Percentiles rank a stretch among this genome's conserved stretches.
phyloP scores from a whole-genome alignment of 2,329 filamentous ascomycete species.

The Phaeophleospora eucalypticola region DNA sequence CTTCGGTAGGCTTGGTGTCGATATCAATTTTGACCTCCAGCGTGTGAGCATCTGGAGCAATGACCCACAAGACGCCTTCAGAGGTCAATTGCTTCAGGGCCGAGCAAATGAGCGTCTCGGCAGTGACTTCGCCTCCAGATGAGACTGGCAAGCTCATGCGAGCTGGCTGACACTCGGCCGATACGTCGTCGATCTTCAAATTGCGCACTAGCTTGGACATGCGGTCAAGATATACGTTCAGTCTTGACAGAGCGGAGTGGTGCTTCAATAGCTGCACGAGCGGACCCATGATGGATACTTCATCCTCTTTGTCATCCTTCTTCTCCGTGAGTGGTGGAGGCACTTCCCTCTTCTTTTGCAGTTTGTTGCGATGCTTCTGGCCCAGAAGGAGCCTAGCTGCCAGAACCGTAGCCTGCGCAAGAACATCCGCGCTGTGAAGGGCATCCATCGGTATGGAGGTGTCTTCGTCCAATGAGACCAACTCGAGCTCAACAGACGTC shows the following conservation, averaged over 20 bases:
- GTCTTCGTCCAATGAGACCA: conserved; percentile 51
- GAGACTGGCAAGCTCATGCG: conserved; percentile 2
- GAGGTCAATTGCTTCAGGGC: conserved; percentile 1
- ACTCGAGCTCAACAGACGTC: conserved; percentile 64
- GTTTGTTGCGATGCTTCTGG: conserved; percentile 73
- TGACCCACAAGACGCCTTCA: conserved; percentile 3
- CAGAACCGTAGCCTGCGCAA: conserved; percentile 64
- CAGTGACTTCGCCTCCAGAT: background rate
- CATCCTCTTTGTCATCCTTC: conserved; percentile 42
- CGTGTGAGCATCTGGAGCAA: background rate
- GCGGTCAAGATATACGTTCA: conserved; percentile 34
- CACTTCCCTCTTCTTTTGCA: conserved; percentile 62
- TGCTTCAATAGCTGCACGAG: conserved; percentile 54
- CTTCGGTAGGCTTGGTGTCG: conserved; percentile 1
- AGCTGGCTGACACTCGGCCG: conserved; percentile 1
- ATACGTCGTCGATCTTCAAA: background rate
- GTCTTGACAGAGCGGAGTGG: conserved; percentile 33
- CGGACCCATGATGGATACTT: conserved; percentile 58
- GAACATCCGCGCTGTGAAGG: conserved; percentile 34
- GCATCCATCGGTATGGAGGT: conserved; percentile 12
- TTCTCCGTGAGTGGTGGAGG: conserved; percentile 54
- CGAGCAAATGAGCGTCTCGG: conserved; percentile 1
- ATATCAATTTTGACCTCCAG: conserved; percentile 6
- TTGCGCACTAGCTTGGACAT: conserved; percentile 4
- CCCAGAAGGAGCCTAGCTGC: conserved; percentile 71